Percentiles rank a stretch among this genome's conserved stretches.
phyloP scores from a whole-genome alignment of 2,329 filamentous ascomycete genomes.

The Fusarium virguliforme region DNA sequence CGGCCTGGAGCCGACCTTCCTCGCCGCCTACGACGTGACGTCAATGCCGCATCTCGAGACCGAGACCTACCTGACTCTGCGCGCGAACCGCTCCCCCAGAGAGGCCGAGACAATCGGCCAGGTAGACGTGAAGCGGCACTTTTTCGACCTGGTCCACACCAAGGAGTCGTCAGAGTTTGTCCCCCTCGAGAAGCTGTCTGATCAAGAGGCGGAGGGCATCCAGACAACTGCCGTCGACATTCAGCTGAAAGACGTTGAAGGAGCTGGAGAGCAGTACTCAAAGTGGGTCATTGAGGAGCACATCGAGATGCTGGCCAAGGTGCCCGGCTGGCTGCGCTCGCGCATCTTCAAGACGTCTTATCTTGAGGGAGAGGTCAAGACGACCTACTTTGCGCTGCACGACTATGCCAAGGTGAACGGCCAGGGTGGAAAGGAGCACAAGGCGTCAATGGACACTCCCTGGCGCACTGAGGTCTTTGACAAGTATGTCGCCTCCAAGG shows the following conservation, averaged over 20 bases:
- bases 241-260: slow-evolving; percentile 65
- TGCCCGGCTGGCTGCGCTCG: slow-evolving; percentile 85
- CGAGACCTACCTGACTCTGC: slow-evolving; percentile 78
- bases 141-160: slow-evolving; percentile 77
- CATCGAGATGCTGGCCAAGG: slow-evolving; percentile 77
- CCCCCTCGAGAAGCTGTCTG: slow-evolving; percentile 72
- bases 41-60: slow-evolving; percentile 80
- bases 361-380: slow-evolving; percentile 69
- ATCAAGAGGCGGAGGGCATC: slow-evolving; percentile 72
- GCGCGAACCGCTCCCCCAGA: slow-evolving; percentile 69
- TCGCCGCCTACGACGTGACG: slow-evolving; percentile 87
- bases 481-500: slow-evolving; percentile 71
- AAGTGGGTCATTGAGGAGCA: slow-evolving; percentile 86
- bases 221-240: slow-evolving; percentile 76
- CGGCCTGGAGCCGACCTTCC: slow-evolving; percentile 75
- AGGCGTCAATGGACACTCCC: slow-evolving; percentile 74
- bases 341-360: slow-evolving; percentile 78
- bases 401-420: slow-evolving; percentile 80
- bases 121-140: slow-evolving; percentile 77
- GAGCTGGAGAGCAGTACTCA: slow-evolving; percentile 68
- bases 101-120: slow-evolving; percentile 70
- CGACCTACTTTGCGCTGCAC: slow-evolving; percentile 76
- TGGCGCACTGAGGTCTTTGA: slow-evolving; percentile 73
- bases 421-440: slow-evolving; percentile 75
- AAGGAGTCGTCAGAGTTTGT: slow-evolving; percentile 71